These are phyloP conservation scores for Thinopyrum elongatum DNA, from an alignment of 176 grass and related monocot genomes.

Conservation along the genomic window DNA sequence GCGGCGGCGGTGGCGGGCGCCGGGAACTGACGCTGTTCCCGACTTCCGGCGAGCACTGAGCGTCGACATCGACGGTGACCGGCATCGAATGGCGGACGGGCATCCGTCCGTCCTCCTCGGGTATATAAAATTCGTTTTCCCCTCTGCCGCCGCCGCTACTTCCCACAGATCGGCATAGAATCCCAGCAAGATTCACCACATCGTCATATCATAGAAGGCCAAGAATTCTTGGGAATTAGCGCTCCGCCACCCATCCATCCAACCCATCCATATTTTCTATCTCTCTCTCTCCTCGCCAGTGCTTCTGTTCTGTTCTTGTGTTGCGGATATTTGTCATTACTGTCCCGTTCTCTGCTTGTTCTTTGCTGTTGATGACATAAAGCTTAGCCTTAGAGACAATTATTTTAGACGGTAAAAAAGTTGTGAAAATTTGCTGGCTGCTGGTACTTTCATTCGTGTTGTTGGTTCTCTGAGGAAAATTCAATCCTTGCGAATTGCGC, in stretches of 20 bases:
- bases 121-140: constrained; percentile 57
- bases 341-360: constrained; percentile 25
- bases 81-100: background rate
- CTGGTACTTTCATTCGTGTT: background rate
- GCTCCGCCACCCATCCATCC: background rate
- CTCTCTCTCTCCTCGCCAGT: background rate
- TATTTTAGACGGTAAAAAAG: constrained; percentile 42
- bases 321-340: constrained; percentile 32
- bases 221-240: constrained; percentile 50
- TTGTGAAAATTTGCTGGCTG: constrained; percentile 18
- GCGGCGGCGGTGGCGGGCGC: constrained; percentile 31
- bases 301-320: constrained; percentile 24
- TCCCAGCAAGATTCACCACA: constrained; percentile 29
- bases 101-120: constrained; percentile 38
- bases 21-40: constrained; percentile 89
- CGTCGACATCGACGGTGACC: background rate
- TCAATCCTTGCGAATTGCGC: background rate
- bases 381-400: constrained; percentile 42
- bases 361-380: constrained; percentile 43
- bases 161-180: constrained; percentile 50
- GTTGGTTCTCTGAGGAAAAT: background rate
- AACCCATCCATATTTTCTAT: background rate
- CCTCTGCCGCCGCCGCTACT: constrained; percentile 30
- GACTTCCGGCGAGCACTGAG: constrained; percentile 70
- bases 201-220: constrained; percentile 36